Base-by-base conservation (phyloP, 129 eudicot genomes). In the Cynara cardunculus region DNA sequence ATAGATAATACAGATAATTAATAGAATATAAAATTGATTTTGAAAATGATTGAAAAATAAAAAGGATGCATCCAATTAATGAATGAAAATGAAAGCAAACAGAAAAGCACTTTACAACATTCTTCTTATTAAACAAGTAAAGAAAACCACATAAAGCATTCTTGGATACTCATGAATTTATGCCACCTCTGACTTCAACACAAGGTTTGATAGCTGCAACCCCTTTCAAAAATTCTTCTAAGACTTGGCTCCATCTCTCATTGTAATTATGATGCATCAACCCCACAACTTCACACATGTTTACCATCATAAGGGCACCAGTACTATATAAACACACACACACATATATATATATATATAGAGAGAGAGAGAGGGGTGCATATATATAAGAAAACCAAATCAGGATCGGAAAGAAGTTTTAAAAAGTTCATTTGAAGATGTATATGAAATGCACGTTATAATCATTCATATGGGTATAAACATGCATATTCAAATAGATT, bases 21-120 rank as follows among this genome's bases (percentile, higher is more conserved):
- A 61, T 61, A 61, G 62, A 49, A n/a, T n/a, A 64, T 64, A 69
- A 31, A 70, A 7, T 5, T 30, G 49, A 70, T 69, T 14, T 56
- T 56, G 65, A 19, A n/a, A 31, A 26, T 18, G 35, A 16, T 71
- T 37, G n/a, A 82, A 78, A 39, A 73, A 65, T 41, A 5, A 39
- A 69, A 84, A 84, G 69, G 74, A n/a, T 72, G 82, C 64, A 21
- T 80, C 68, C 81, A 84, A 56, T 56, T 56, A 56, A 49, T 61
- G 82, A 78, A 79, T 77, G 86, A 88, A 86, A 86, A 86, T 66
- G 87, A 88, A 84, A 85, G 87, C 84, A 83, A 88, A 86, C 79
- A 78, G 70, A 82, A 83, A 82, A 82, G 75, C 76, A 75, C 90
- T 90, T 86, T 84, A 80, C 84, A 78, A 86, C 82, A 77, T 31